phyloP scores from a whole-genome alignment of 73 alveolate species.

The Paramecium sonneborni region DNA sequence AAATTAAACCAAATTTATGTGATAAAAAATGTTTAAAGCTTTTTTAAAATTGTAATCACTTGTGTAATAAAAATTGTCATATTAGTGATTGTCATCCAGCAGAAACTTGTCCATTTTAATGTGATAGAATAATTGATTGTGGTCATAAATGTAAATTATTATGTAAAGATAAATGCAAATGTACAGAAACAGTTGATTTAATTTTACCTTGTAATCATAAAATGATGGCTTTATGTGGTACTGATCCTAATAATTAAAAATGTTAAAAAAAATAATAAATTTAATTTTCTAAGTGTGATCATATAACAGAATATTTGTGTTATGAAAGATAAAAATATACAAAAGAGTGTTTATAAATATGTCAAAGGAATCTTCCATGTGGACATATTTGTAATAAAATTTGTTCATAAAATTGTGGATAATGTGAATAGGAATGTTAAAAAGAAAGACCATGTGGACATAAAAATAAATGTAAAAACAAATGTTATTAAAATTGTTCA shows the following conservation, averaged over 20 bases:
- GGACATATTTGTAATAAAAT: slow-evolving; percentile 79
- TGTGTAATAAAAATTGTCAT: slow-evolving; percentile 57
- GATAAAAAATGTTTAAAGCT: slow-evolving; percentile 1
- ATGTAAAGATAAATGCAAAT: not conserved
- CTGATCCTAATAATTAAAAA: not conserved
- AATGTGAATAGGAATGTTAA: slow-evolving; percentile 72
- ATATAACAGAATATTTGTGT: slow-evolving; percentile 71
- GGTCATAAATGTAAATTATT: slow-evolving; percentile 61
- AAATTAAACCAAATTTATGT: slow-evolving; percentile 34
- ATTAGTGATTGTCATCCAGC: not conserved
- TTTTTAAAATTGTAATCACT: slow-evolving; percentile 40
- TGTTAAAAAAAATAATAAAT: slow-evolving; percentile 57
- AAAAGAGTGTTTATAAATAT: not conserved
- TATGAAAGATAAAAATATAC: not conserved
- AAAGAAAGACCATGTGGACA: not conserved
- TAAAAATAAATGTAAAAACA: not conserved
- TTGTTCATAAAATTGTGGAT: slow-evolving; percentile 72
- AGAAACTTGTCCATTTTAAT: not conserved
- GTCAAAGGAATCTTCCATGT: slow-evolving; percentile 40
- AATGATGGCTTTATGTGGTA: not conserved
- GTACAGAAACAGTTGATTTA: not conserved
- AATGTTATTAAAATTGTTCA: not conserved
- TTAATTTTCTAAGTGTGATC: slow-evolving; percentile 51
- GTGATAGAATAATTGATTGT: slow-evolving; percentile 56
- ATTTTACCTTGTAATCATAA: slow-evolving; percentile 59